phyloP scores from a whole-genome alignment of 495 filamentous ascomycete species.

The Tetracladium setigerum region DNA sequence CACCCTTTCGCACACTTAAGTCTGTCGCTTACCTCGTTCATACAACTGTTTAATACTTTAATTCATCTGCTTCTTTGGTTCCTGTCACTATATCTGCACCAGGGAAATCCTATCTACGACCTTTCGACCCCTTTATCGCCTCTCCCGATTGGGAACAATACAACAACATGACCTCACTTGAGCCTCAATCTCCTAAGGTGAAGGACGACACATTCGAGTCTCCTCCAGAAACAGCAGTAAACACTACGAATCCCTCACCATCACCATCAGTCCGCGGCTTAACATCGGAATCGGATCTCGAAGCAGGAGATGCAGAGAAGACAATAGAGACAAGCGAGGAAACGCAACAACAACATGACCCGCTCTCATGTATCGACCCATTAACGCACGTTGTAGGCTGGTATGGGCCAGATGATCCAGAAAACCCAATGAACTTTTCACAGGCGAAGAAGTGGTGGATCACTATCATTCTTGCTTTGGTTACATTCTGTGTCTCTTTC shows the following conservation, averaged over 20 bases:
- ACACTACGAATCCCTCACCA: slow-evolving; percentile 2
- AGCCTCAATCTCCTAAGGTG: too few relatives aligned
- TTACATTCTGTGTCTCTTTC: slow-evolving; percentile 57
- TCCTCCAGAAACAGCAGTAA: slow-evolving; percentile 6
- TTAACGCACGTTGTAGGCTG: slow-evolving; percentile 11
- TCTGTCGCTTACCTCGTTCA: too few relatives aligned
- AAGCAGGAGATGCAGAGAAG: not conserved
- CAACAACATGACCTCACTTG: too few relatives aligned
- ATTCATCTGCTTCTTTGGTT: too few relatives aligned
- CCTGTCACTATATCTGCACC: too few relatives aligned
- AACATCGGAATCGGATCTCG: not conserved
- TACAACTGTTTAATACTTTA: too few relatives aligned
- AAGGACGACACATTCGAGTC: not conserved
- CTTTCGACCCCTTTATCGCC: too few relatives aligned
- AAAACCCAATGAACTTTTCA: slow-evolving; percentile 49
- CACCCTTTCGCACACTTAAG: too few relatives aligned
- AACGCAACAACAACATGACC: too few relatives aligned
- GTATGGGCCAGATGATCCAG: slow-evolving; percentile 33
- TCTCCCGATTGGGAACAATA: too few relatives aligned
- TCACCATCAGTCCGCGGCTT: not conserved
- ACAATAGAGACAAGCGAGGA: not conserved
- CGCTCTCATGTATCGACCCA: not conserved
- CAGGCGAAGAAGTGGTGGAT: slow-evolving; percentile 45
- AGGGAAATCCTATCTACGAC: too few relatives aligned
- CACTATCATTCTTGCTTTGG: slow-evolving; percentile 46